Evolutionary conservation across 305 asterid species (phyloP), one percentile per base, ranked within the genome.

Genomic region (Fraxinus latifolia): DNA sequence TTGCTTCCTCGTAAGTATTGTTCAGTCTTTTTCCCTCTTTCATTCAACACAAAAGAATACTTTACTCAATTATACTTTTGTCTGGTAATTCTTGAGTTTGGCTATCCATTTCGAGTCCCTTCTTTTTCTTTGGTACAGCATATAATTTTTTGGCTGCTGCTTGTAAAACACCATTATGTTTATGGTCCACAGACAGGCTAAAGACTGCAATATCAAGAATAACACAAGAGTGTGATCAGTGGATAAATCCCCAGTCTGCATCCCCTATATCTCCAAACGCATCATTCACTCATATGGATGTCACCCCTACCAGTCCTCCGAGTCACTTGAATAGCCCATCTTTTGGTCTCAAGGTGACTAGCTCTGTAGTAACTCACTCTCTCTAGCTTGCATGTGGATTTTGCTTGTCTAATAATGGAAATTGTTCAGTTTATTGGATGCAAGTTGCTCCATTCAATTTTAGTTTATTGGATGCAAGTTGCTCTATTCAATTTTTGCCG

Each of bases 231-330:
- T 95, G 95, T 84, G 97, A 94, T 80, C 97, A 92, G 88, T 95
- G 98, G 98, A 90, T 92, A 88, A 93, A 91, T 86, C 93, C 93
- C 77, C 91, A 83, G 79, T 74, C 90, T 70, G 79, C 81, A 33
- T 85, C 97, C 79, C 90, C 97, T n/a, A 84, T 97, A 8, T 84
- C 95, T 72, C 83, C 89, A 33, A 82, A 86, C 84, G 37, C 94
- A 83, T 33, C 97, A 82, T 89, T 92, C 85, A 60, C 89, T 67
- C 97, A 90, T 87, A 87, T 84, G 91, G 99, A 96, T 85, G 95
- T 96, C 80, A 91, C 96, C 83, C 98, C 99, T 39, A 86, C 93
- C 74, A 93, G 95, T 86, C 98, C 99, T 44, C 93, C 97, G 80
- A 91, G 90, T 87, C 93, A 89, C 90, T 85, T 87, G 84, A 89